Conservation (phyloP, 2,329 filamentous ascomycete genomes). For the Fusarium nurragi region DNA sequence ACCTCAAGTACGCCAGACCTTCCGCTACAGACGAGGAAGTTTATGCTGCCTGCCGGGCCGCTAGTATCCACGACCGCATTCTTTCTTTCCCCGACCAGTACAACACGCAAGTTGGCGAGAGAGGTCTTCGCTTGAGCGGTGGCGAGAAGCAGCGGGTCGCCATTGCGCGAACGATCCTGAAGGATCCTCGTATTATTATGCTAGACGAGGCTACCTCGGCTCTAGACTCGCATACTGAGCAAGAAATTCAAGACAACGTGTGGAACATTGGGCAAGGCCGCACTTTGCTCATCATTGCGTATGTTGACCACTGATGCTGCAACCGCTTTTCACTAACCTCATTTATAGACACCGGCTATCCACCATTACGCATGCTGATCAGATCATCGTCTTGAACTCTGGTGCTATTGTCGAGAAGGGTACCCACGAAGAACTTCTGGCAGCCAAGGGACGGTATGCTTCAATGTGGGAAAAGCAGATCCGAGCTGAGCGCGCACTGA, state of each 20-base stretch:
- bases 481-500: constrained; percentile 72
- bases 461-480: constrained; percentile 93
- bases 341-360: constrained; percentile 75
- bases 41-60: constrained; percentile 81
- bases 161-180: constrained; percentile 91
- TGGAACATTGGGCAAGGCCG: constrained; percentile 83
- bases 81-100: constrained; percentile 89
- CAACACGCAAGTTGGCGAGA: constrained; percentile 88
- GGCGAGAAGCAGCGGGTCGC: constrained; percentile 95
- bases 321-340: constrained; percentile 30
- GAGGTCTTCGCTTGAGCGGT: constrained; percentile 85
- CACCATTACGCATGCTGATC: constrained; percentile 85
- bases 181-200: constrained; percentile 90
- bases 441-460: constrained; percentile 75
- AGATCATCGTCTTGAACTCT: constrained; percentile 80
- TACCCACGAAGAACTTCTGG: constrained; percentile 79
- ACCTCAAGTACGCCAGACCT: constrained; percentile 88
- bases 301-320: constrained; percentile 51
- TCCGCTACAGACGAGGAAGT: constrained; percentile 83
- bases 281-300: constrained; percentile 95
- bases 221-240: constrained; percentile 89
- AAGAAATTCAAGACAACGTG: constrained; percentile 89
- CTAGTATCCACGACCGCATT: constrained; percentile 93
- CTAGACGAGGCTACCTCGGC: constrained; percentile 93
- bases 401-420: constrained; percentile 82